A percentile compares a stretch with the other conserved stretches of the same genome.
Evolutionary conservation across 352 stramenopile species (phyloP).

Genomic region (Phytophthora aleatoria): DNA sequence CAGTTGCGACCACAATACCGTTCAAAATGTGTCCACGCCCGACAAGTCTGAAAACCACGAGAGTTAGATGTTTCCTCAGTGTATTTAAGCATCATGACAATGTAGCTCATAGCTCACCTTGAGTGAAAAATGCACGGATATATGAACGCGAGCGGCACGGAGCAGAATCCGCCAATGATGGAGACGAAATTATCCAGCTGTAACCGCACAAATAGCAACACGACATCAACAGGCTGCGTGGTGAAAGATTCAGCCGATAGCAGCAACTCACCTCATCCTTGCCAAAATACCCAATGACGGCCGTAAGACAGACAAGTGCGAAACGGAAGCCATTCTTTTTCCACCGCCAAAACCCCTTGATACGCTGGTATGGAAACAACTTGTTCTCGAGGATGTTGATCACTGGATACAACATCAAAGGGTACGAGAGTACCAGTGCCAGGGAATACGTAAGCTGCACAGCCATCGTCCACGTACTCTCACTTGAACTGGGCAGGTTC

Average conservation of each 20-base stretch:
- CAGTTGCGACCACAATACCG: conserved; percentile 42
- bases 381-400: conserved; percentile 68
- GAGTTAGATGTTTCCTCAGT: conserved; percentile 5
- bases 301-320: conserved; percentile 60
- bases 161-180: conserved; percentile 71
- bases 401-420: conserved; percentile 70
- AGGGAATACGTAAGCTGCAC: conserved; percentile 68
- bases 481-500: conserved; percentile 50
- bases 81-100: background rate
- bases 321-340: conserved; percentile 70
- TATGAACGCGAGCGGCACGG: conserved; percentile 69
- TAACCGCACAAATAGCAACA: background rate
- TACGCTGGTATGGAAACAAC: conserved; percentile 41
- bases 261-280: conserved; percentile 42
- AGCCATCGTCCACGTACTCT: conserved; percentile 53
- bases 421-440: conserved; percentile 64
- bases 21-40: conserved; percentile 47
- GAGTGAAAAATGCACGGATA: conserved; percentile 73
- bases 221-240: background rate
- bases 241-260: background rate
- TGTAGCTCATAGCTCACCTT: conserved; percentile 14
- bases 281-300: conserved; percentile 61
- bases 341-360: conserved; percentile 61
- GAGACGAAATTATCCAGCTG: conserved; percentile 70
- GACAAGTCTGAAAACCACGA: conserved; percentile 32